phyloP scores from a whole-genome alignment of 2,329 filamentous ascomycete genomes.

The Colletotrichum eleusines region DNA sequence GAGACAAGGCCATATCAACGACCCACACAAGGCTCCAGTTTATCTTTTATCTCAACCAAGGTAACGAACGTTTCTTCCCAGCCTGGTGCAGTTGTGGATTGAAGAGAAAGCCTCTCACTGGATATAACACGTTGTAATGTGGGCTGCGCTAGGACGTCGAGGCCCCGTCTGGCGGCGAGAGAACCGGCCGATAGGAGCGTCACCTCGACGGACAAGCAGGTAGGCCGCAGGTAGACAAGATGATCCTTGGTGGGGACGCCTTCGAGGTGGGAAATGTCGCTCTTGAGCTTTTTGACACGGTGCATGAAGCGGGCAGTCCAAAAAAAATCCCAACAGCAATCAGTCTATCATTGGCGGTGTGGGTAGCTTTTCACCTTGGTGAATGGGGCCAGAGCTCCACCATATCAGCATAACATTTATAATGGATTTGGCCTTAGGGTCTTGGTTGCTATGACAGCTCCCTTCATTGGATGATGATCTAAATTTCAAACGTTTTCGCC shows the following conservation, averaged over 20 bases:
- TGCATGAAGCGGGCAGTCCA: slow-evolving; percentile 32
- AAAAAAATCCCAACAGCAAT: slow-evolving; percentile 17
- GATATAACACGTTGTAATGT: slow-evolving; percentile 25
- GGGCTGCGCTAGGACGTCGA: slow-evolving; percentile 21
- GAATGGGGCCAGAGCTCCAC: slow-evolving; percentile 31
- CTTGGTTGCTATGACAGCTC: slow-evolving; percentile 21
- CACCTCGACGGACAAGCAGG: not conserved
- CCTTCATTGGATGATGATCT: slow-evolving; percentile 37
- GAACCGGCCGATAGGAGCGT: slow-evolving; percentile 16
- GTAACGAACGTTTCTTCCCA: slow-evolving; percentile 29
- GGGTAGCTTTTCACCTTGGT: slow-evolving; percentile 29
- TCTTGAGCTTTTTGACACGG: slow-evolving; percentile 21
- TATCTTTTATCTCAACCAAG: slow-evolving; percentile 38
- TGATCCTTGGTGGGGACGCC: slow-evolving; percentile 29
- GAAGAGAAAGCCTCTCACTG: slow-evolving; percentile 15
- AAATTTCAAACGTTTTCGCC: slow-evolving; percentile 28
- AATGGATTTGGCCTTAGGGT: slow-evolving; percentile 28
- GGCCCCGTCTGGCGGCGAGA: slow-evolving; percentile 16
- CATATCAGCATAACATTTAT: slow-evolving; percentile 39
- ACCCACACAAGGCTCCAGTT: slow-evolving; percentile 40
- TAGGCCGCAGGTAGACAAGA: slow-evolving; percentile 13
- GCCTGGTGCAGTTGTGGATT: slow-evolving; percentile 35
- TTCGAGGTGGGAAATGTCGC: slow-evolving; percentile 39
- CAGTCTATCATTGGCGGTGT: slow-evolving; percentile 36
- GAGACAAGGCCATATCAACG: slow-evolving; percentile 40